Base-by-base conservation (phyloP, 768 basidiomycete species). In the Sistotremastrum niveocremeum region DNA sequence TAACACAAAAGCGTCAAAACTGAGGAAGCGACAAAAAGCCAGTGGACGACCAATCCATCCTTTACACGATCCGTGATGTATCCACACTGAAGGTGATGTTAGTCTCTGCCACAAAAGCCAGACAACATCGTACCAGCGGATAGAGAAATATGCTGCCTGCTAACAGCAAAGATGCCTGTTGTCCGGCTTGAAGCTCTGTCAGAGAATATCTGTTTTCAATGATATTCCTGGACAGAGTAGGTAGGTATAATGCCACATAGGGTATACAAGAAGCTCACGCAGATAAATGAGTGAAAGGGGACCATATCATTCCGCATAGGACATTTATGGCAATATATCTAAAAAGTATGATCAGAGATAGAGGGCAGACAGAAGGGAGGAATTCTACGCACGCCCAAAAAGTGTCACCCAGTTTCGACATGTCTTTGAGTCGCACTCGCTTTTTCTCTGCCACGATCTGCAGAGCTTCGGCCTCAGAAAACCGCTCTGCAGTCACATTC, bases 281-380 rank as follows among this genome's bases (percentile, higher is more conserved):
- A 8, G 80, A 76, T 38, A 88, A 74, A 55, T 86, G 83, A 7
- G 74, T 76, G 57, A 84, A 85, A 3, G 84, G 85, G 3, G 75
- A 65, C 84, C 84, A 87, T 34, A 85, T 75, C 49, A 76, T 66
- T 11, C 84, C 84, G 49, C 81, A 88, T 10, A 86, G 63, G 8
- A 86, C 59, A 50, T 87, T 87, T n/a, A 84, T 55, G 2, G 71
- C 77, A 47, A 86, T 76, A 57, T 86, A 86, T 10, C 81, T 83
- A 51, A 5, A 30, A 30, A 45, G 5, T 30, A 5, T 32, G 12
- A 52, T 49, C 47, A 51, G 45, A 50, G 35, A 44, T 20, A 32
- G 32, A 29, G 11, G 34, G 38, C 37, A 12, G 29, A 8, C 2
- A 3, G 30, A 45, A 10, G 38, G 7, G 30, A 37, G 40, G 7